Evolutionary conservation across 257 asterid genomes (phyloP), one percentile per base, ranked within the genome.

Genomic region (Salvia rosmarinus): DNA sequence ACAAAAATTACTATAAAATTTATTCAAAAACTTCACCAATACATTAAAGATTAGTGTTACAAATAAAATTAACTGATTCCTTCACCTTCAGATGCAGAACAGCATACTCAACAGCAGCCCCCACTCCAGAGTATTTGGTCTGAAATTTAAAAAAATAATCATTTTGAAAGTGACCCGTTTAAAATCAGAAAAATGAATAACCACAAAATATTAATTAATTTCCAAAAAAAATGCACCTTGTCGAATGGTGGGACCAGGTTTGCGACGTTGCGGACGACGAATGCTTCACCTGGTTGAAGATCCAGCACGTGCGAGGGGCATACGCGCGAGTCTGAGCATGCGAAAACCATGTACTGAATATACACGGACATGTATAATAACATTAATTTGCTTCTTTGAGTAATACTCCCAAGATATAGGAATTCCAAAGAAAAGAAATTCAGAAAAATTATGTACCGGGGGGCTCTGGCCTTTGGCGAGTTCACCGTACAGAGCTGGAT

Each of bases 381-480:
- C 10, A 9, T 39, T 39, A 19, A 52, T 52, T 52, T 52, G 25
- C 25, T 49, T 49, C 3, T 6, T 6, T 51, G 9, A 51, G 30
- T 19, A 51, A 51, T 19, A 2, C 11, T 54, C 60, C 16, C 10
- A 50, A 50, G 20, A 2, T 3, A 2, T 12, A 17, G 30, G 61
- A 21, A 54, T 9, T 57, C 63, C 0, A 20, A 52, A 20, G 14
- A 0, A 52, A 20, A n/a, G n/a, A n/a, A 57, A 12, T 9, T 37
- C 5, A 5, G 2, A 55, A 10, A 2, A 30, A 12, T 13, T 39
- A n/a, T 9, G 73, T 80, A 88, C 98, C 96, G 79, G 83, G 57
- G 99, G 97, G 71, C 92, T 84, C 87, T 94, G 97, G 74, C 99
- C 99, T 72, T 82, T 85, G 70, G 97, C 81, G 63, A 94, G 96